Percentiles rank a stretch among this genome's conserved stretches.
phyloP scores from a whole-genome alignment of 2,329 filamentous ascomycete genomes.

The Sporothrix sp. region DNA sequence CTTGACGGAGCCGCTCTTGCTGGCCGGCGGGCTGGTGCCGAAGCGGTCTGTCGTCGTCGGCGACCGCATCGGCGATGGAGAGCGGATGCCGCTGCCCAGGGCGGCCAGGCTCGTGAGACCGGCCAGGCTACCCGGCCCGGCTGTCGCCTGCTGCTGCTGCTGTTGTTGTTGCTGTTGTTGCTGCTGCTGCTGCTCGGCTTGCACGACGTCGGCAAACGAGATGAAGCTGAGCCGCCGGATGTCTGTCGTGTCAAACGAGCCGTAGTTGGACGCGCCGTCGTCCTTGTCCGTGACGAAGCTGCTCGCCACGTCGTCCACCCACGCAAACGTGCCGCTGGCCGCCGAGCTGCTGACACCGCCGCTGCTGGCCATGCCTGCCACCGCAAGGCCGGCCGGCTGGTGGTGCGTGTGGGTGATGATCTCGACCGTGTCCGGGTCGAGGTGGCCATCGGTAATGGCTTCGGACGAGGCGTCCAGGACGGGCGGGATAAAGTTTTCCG shows the following conservation, averaged over 20 bases:
- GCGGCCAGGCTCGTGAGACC: conserved; percentile 54
- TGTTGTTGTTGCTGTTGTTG: conserved; percentile 47
- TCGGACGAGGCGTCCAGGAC: conserved; percentile 85
- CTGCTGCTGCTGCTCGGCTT: conserved; percentile 54
- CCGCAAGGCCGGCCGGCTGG: conserved; percentile 63
- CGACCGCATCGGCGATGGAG: conserved; percentile 71
- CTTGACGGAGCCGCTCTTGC: conserved; percentile 64
- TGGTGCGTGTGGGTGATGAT: conserved; percentile 83
- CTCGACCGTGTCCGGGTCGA: conserved; percentile 83
- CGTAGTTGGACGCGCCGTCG: conserved; percentile 66
- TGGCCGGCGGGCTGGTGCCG: conserved; percentile 64
- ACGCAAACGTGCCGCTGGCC: conserved; percentile 31
- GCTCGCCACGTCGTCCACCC: conserved; percentile 46
- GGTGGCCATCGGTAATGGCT: conserved; percentile 76
- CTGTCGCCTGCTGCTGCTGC: conserved; percentile 13
- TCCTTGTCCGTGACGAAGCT: conserved; percentile 41
- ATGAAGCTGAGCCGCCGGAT: conserved; percentile 85
- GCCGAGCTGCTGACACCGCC: conserved; percentile 30
- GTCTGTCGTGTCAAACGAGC: conserved; percentile 65
- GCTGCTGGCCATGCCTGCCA: conserved; percentile 37
- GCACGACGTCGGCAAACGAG: conserved; percentile 91
- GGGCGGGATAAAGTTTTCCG: conserved; percentile 86
- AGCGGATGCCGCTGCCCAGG: conserved; percentile 45
- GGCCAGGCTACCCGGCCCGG: conserved; percentile 42
- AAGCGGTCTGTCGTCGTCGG: conserved; percentile 48